Evolutionary conservation across 2,329 filamentous ascomycete genomes (phyloP).

Genomic region (Monosporascus sp.): DNA sequence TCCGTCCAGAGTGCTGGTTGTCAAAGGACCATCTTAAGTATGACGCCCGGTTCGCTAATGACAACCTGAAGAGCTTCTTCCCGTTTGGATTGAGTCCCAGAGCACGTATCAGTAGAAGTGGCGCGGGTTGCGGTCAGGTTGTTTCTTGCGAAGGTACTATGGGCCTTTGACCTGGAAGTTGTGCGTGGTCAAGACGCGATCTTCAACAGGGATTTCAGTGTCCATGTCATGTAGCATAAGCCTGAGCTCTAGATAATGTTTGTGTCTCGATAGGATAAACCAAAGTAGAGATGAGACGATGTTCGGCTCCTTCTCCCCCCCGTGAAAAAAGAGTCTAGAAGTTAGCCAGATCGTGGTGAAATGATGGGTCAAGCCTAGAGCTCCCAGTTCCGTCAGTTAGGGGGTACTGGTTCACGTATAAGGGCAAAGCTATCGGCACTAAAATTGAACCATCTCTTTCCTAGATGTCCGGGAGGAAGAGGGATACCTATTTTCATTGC

Average conservation of each 20-base stretch:
- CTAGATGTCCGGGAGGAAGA: too few relatives aligned
- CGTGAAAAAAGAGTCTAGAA: too few relatives aligned
- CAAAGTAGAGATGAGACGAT: too few relatives aligned
- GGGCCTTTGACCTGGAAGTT: slow-evolving; percentile 4
- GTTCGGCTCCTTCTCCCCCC: too few relatives aligned
- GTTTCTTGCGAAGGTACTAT: slow-evolving; percentile 5
- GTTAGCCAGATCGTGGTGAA: too few relatives aligned
- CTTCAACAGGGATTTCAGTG: not conserved
- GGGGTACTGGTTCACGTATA: too few relatives aligned
- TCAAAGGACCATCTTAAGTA: not conserved
- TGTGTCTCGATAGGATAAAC: not conserved
- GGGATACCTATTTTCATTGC: too few relatives aligned
- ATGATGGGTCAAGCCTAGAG: too few relatives aligned
- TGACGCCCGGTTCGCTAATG: not conserved
- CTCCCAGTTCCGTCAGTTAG: too few relatives aligned
- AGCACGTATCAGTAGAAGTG: slow-evolving; percentile 1
- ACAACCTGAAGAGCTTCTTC: slow-evolving; percentile 1
- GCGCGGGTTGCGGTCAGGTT: slow-evolving; percentile 2
- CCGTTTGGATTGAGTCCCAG: slow-evolving; percentile 4
- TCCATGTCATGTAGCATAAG: not conserved
- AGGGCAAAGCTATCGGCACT: too few relatives aligned
- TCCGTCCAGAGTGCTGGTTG: slow-evolving; percentile 4
- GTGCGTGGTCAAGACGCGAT: not conserved
- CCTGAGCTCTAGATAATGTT: not conserved
- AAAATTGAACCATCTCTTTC: too few relatives aligned